Conservation (phyloP, 805 yeast species). For the Cyberlindnera mycetangii region DNA sequence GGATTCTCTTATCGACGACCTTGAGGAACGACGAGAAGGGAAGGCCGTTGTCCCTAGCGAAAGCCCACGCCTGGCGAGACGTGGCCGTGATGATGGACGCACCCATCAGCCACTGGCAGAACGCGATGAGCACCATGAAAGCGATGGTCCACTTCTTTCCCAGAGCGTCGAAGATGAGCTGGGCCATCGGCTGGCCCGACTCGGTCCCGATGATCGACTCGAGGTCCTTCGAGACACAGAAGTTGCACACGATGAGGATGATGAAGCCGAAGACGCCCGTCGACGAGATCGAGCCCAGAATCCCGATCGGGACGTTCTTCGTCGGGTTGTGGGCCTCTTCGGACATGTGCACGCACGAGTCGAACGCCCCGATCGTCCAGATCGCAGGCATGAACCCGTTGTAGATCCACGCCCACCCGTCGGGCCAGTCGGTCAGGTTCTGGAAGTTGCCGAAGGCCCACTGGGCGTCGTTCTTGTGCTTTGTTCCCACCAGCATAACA, state of each 20-base stretch:
- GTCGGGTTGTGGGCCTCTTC: constrained; percentile 66
- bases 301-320: constrained; percentile 60
- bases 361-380: constrained; percentile 75
- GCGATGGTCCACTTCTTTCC: constrained; percentile 70
- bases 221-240: constrained; percentile 6
- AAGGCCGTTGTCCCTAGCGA: constrained; percentile 72
- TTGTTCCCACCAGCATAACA: constrained; percentile 62
- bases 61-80: constrained; percentile 71
- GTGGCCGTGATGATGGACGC: constrained; percentile 56
- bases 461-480: constrained; percentile 38
- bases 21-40: constrained; percentile 58
- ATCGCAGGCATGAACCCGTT: constrained; percentile 59
- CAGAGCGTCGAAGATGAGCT: constrained; percentile 56
- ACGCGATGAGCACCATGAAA: constrained; percentile 53
- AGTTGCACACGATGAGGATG: constrained; percentile 44
- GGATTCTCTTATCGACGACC: constrained; percentile 50
- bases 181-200: constrained; percentile 66
- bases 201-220: constrained; percentile 27
- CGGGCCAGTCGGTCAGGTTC: constrained; percentile 49
- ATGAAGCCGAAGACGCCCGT: constrained; percentile 59
- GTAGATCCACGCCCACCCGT: constrained; percentile 51
- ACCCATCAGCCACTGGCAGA: constrained; percentile 67
- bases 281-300: constrained; percentile 50
- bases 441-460: constrained; percentile 53
- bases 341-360: constrained; percentile 67